These are phyloP conservation scores for Yamadazyma nakazawae DNA, from an alignment of 805 yeast genomes.

Conservation along the genomic window DNA sequence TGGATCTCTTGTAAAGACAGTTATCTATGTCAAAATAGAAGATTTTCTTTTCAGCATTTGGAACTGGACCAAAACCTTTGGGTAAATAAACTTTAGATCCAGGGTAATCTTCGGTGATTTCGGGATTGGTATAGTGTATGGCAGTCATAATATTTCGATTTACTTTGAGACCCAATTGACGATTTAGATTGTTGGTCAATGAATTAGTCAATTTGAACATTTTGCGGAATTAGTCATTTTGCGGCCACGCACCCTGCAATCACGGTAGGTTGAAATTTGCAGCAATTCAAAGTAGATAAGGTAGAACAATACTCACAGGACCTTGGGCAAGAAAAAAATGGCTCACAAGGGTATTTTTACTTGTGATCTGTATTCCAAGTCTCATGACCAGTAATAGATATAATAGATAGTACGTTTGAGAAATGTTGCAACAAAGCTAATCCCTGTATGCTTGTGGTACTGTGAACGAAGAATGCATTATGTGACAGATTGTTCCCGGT, in stretches of 20 bases:
- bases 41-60: conserved; percentile 23
- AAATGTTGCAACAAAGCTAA: too few species aligned
- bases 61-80: conserved; percentile 33
- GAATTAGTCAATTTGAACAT: not conserved
- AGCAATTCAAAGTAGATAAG: not conserved
- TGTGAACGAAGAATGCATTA: too few species aligned
- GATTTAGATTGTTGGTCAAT: not conserved
- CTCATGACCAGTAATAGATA: too few species aligned
- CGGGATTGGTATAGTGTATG: conserved; percentile 25
- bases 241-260: not conserved
- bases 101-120: conserved; percentile 15
- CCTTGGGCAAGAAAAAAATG: too few species aligned
- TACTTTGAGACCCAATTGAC: not conserved
- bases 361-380: too few species aligned
- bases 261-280: not conserved
- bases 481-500: too few species aligned
- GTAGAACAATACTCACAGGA: not conserved
- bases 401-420: too few species aligned
- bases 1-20: conserved; percentile 75
- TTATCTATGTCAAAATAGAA: conserved; percentile 94
- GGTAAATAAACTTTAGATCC: conserved; percentile 24
- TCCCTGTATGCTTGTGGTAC: too few species aligned
- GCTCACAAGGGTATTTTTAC: too few species aligned
- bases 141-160: conserved; percentile 2
- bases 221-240: not conserved